phyloP scores from a whole-genome alignment of 1,284 basidiomycete species.

The Phellopilus nigrolimitatus region DNA sequence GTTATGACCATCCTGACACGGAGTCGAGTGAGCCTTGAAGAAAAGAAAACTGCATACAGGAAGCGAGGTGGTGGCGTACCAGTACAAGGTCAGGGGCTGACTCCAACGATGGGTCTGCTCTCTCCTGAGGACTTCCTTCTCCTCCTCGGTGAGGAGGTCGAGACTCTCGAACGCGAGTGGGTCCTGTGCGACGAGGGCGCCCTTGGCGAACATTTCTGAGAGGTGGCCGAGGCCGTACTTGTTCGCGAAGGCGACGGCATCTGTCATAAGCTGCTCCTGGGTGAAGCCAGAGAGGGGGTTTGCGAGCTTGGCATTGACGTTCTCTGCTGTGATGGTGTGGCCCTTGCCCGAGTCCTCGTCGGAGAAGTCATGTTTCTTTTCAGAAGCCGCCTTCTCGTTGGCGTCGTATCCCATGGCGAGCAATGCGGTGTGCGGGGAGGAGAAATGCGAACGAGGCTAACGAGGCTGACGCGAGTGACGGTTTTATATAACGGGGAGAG shows the following conservation, averaged over 20 bases:
- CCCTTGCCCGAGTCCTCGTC: neutral
- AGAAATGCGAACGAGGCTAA: no score
- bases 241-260: constrained; percentile 54
- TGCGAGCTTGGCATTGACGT: constrained; percentile 45
- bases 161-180: constrained; percentile 49
- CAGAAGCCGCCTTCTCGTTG: no score
- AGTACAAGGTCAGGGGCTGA: constrained; percentile 54
- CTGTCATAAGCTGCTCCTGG: constrained; percentile 49
- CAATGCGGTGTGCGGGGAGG: no score
- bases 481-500: no score
- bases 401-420: no score
- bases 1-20: no score
- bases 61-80: constrained; percentile 25
- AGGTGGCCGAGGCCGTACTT: constrained; percentile 48
- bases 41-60: neutral
- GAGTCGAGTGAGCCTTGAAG: constrained; percentile 30
- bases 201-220: constrained; percentile 49
- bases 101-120: constrained; percentile 65
- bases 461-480: no score
- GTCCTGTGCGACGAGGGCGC: constrained; percentile 62
- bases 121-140: constrained; percentile 45
- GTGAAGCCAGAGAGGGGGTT: constrained; percentile 57
- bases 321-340: constrained; percentile 16
- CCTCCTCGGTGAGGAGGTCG: constrained; percentile 52
- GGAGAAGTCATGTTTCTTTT: no score